Base-by-base conservation (phyloP, 495 filamentous ascomycete genomes). In the Podospora comata region DNA sequence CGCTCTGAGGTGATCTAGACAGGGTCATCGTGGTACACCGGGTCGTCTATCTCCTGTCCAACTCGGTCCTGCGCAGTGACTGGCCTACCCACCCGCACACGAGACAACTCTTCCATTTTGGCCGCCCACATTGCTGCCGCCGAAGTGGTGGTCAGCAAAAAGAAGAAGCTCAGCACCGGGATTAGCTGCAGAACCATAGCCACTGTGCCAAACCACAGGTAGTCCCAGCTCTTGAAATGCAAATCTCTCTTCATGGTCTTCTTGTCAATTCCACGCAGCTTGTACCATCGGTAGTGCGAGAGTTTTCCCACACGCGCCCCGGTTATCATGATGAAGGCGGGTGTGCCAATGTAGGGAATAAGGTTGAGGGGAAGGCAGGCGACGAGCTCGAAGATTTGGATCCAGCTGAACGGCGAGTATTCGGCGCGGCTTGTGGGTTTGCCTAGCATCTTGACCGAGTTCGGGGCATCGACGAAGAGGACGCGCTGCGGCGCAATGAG, bases 121-220 rank as follows among this genome's bases (percentile, higher is more conserved):
- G 90, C 88, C 5, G 90, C 91, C 93, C 93, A 99, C 32, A 99
- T 78, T 9, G 93, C 95, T 6, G 94, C 90, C 0, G 94, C 95
- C 48, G 90, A 76, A 3, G 85, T 81, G 4, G 79, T 94, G 0
- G 93, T 97, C 70, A 96, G 88, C 26, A 95, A 84, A 76, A 97
- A 97, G 70, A 92, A 87, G 69, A 97, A 91, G n/a, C 90, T 93
- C 18, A 89, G 82, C 58, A 97, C 80, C 2, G 95, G 95, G 2
- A 97, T 81, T 71, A 97, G 87, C 74, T 97, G 81, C 4, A 88
- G 73, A 15, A 85, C 61, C 75, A 89, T 82, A 60, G 85, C 85
- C 11, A 86, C 76, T 0, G 84, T 83, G 13, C 78, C 87, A 64
- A 89, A 87, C 80, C 85, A 85, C 26, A 82, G 77, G 68, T 84